Conservation (phyloP, 2,329 filamentous ascomycete species). For the Ophioceras dolichostomum region DNA sequence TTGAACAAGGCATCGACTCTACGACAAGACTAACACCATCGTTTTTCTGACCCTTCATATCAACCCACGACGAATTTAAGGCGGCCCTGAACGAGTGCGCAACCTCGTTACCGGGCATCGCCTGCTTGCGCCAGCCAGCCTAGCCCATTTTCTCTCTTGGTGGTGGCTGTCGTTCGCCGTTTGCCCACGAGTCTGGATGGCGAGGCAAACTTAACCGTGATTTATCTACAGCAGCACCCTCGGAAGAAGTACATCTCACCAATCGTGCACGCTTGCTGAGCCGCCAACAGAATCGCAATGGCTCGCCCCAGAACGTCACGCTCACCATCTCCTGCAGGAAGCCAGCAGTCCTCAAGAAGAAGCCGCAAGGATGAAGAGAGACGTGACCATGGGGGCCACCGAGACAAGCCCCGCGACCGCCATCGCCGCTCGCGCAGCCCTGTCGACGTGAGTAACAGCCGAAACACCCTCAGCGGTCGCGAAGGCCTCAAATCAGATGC, state of each 20-base stretch:
- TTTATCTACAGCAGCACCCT: not conserved
- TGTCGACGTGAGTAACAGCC: constrained; percentile 38
- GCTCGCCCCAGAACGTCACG: constrained; percentile 56
- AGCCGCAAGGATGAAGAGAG: constrained; percentile 49
- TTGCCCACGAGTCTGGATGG: no score
- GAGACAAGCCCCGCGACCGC: constrained; percentile 35
- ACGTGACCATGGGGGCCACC: constrained; percentile 34
- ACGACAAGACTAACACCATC: no score
- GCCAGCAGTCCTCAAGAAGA: constrained; percentile 62
- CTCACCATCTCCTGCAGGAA: constrained; percentile 93
- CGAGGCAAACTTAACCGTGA: constrained; percentile 2
- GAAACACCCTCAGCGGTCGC: constrained; percentile 7
- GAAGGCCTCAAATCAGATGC: constrained; percentile 25
- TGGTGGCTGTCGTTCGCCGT: no score
- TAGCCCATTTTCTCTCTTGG: no score
- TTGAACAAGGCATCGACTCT: no score
- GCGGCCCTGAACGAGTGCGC: no score
- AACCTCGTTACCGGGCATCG: no score
- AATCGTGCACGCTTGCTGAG: constrained; percentile 17
- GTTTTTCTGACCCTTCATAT: no score
- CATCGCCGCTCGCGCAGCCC: constrained; percentile 51
- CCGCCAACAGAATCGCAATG: constrained; percentile 27
- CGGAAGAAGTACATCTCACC: constrained; percentile 18
- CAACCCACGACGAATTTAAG: no score
- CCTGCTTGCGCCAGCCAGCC: no score